A percentile compares a stretch with the other conserved stretches of the same genome.
phyloP scores from a whole-genome alignment of 2,329 filamentous ascomycete genomes.

The Penicillium sp. region DNA sequence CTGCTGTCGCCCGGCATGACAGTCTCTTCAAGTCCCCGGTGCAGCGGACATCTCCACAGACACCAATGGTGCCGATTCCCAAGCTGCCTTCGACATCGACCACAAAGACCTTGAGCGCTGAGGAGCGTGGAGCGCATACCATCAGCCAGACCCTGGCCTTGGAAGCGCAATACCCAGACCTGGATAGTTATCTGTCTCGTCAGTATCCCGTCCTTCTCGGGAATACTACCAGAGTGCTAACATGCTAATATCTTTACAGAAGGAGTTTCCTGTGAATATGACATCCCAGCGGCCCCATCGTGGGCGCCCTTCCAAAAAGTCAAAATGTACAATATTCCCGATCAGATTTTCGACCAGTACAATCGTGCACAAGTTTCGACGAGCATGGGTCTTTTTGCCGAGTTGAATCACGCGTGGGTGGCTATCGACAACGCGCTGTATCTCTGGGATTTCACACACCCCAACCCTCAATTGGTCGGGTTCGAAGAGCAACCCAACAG shows the following conservation, averaged over 20 bases:
- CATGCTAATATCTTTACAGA: slow-evolving; percentile 57
- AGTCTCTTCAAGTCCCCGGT: slow-evolving; percentile 6
- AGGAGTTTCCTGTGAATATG: slow-evolving; percentile 87
- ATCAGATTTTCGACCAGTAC: slow-evolving; percentile 87
- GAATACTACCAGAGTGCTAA: neutral
- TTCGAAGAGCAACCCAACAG: slow-evolving; percentile 84
- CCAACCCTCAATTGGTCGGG: slow-evolving; percentile 85
- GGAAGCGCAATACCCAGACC: slow-evolving; percentile 77
- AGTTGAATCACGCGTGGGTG: slow-evolving; percentile 92
- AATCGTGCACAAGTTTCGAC: slow-evolving; percentile 81
- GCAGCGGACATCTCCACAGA: slow-evolving; percentile 21
- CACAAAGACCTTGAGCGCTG: slow-evolving; percentile 54
- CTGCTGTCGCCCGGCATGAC: slow-evolving; percentile 35
- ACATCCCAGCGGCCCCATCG: slow-evolving; percentile 61
- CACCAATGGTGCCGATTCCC: slow-evolving; percentile 30
- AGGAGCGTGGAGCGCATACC: slow-evolving; percentile 74
- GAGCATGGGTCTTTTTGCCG: slow-evolving; percentile 91
- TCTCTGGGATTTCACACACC: slow-evolving; percentile 93
- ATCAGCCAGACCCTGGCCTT: slow-evolving; percentile 72
- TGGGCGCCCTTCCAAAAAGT: slow-evolving; percentile 88
- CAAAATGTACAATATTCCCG: slow-evolving; percentile 82
- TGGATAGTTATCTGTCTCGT: slow-evolving; percentile 87
- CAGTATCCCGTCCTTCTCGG: slow-evolving; percentile 43
- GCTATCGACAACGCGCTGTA: slow-evolving; percentile 94
- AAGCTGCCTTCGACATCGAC: slow-evolving; percentile 33